Evolutionary conservation across 2,329 filamentous ascomycete species (phyloP).

Genomic region (Cladosporium sp.): DNA sequence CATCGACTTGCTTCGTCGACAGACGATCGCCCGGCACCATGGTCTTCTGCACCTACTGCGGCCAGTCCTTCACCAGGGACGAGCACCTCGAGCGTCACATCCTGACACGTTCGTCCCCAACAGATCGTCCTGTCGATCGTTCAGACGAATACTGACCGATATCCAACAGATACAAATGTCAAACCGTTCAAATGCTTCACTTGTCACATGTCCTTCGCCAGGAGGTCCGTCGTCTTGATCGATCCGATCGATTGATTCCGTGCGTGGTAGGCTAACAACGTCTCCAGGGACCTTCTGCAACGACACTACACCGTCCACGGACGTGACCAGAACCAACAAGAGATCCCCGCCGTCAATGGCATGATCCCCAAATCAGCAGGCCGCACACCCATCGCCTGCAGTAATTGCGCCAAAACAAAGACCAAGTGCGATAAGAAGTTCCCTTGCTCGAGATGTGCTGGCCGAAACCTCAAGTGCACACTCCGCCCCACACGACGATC

Average conservation of each 20-base stretch:
- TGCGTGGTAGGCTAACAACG: constrained; percentile 4
- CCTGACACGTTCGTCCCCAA: constrained; percentile 40
- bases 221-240: constrained; percentile 35
- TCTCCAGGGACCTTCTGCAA: constrained; percentile 43
- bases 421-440: constrained; percentile 51
- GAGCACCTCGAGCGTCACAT: constrained; percentile 49
- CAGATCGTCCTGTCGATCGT: background rate
- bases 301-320: constrained; percentile 49
- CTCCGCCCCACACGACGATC: constrained; percentile 43
- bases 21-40: constrained; percentile 29
- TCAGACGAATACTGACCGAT: background rate
- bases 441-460: constrained; percentile 47
- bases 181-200: constrained; percentile 51
- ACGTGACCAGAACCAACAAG: constrained; percentile 44
- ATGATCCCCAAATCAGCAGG: constrained; percentile 49
- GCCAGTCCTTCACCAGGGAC: constrained; percentile 47
- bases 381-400: constrained; percentile 47
- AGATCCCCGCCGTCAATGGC: constrained; percentile 42
- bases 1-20: constrained; percentile 6
- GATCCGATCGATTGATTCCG: background rate
- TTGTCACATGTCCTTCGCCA: constrained; percentile 50
- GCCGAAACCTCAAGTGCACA: constrained; percentile 43
- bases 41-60: constrained; percentile 50
- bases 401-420: constrained; percentile 49
- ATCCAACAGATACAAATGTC: constrained; percentile 44